Evolutionary conservation across 2,329 filamentous ascomycete species (phyloP).

Genomic region (Trichoderma atroviride): DNA sequence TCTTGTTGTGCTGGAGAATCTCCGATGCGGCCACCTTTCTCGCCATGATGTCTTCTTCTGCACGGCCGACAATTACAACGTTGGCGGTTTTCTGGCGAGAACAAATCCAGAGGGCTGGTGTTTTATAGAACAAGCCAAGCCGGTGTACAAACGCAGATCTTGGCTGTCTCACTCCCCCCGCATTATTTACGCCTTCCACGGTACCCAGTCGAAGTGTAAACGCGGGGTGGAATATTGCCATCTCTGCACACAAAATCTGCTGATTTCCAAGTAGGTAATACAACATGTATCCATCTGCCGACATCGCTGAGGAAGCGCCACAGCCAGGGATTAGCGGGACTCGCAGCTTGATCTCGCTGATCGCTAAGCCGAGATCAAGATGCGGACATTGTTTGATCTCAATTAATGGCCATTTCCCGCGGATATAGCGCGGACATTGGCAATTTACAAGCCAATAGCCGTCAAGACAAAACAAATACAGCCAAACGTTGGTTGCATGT

Average conservation of each 20-base stretch:
- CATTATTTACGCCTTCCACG: neutral
- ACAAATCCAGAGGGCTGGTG: neutral
- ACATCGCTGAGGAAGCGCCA: neutral
- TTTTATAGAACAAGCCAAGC: neutral
- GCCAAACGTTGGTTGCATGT: neutral
- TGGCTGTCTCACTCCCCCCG: neutral
- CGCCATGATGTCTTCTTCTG: neutral
- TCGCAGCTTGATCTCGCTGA: neutral
- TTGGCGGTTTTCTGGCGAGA: neutral
- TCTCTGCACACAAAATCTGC: neutral
- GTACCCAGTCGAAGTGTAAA: neutral
- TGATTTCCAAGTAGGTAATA: neutral
- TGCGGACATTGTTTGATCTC: neutral
- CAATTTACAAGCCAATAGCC: neutral
- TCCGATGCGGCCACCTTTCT: neutral
- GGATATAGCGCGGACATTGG: neutral
- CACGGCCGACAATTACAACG: neutral
- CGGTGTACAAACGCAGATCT: neutral
- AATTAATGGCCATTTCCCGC: neutral
- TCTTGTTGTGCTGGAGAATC: conserved; percentile 2
- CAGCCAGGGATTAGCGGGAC: neutral
- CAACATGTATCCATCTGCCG: neutral
- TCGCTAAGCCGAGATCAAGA: neutral
- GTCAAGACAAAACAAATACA: neutral
- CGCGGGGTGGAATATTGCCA: neutral